A percentile compares a stretch with the other conserved stretches of the same genome.
phyloP scores from a whole-genome alignment of 495 filamentous ascomycete species.

The Penicillium paradoxum region DNA sequence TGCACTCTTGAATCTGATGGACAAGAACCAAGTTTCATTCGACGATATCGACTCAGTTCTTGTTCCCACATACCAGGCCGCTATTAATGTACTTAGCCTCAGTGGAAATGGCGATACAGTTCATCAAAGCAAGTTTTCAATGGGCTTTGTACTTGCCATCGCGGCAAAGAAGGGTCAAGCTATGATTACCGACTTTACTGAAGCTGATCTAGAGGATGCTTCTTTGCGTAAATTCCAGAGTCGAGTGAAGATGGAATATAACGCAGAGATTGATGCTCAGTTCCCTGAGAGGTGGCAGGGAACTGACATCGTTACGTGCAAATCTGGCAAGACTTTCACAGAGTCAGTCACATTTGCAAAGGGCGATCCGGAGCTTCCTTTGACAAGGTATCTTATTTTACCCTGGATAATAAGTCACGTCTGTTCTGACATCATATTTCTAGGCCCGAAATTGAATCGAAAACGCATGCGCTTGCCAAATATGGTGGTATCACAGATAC shows the following conservation, averaged over 20 bases:
- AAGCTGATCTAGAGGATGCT: constrained; percentile 23
- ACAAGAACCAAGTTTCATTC: constrained; percentile 23
- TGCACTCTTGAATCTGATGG: constrained; percentile 28
- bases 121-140: constrained; percentile 37
- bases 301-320: constrained; percentile 27
- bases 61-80: constrained; percentile 30
- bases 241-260: constrained; percentile 27
- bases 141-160: constrained; percentile 38
- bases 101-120: constrained; percentile 30
- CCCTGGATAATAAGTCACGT: background rate
- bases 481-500: constrained; percentile 26
- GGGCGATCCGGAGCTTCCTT: constrained; percentile 29
- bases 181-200: constrained; percentile 34
- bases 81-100: constrained; percentile 29
- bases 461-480: constrained; percentile 18
- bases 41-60: constrained; percentile 30
- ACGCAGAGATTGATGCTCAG: constrained; percentile 25
- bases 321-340: constrained; percentile 21
- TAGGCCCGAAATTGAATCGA: constrained; percentile 27
- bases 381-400: constrained; percentile 24
- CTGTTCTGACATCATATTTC: background rate
- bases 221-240: constrained; percentile 26
- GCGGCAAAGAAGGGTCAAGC: constrained; percentile 33
- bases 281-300: constrained; percentile 33
- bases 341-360: constrained; percentile 29